These are phyloP conservation scores for Penicillium sp. DNA, from an alignment of 2,329 filamentous ascomycete genomes.

Conservation along the genomic window DNA sequence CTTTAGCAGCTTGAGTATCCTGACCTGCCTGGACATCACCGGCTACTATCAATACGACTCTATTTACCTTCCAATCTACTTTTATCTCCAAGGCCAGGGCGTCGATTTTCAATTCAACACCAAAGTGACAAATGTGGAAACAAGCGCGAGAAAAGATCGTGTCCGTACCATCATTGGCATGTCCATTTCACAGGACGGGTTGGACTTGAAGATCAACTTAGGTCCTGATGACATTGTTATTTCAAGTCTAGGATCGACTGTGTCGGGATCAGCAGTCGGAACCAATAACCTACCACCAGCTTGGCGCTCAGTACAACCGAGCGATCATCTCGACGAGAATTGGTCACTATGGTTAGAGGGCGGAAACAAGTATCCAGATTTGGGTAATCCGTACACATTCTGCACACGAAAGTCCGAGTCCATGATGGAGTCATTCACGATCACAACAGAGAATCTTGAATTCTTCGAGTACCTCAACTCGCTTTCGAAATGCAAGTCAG, in stretches of 20 bases:
- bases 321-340: conserved; percentile 26
- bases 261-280: conserved; percentile 12
- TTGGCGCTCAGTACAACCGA: not conserved
- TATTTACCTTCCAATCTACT: conserved; percentile 11
- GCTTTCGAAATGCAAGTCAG: conserved; percentile 34
- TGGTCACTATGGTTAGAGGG: conserved; percentile 44
- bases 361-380: conserved; percentile 34
- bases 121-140: conserved; percentile 7
- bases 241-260: conserved; percentile 10
- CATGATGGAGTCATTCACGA: conserved; percentile 43
- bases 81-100: conserved; percentile 4
- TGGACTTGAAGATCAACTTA: not conserved
- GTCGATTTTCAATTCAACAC: conserved; percentile 16
- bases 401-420: conserved; percentile 36
- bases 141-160: not conserved
- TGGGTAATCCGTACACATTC: conserved; percentile 44
- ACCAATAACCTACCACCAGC: conserved; percentile 3
- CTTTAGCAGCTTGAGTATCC: conserved; percentile 8
- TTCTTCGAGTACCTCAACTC: conserved; percentile 28
- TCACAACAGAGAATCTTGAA: conserved; percentile 35
- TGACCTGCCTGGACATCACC: conserved; percentile 14
- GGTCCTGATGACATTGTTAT: conserved; percentile 12
- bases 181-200: not conserved
- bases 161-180: not conserved
- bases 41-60: conserved; percentile 15